Evolutionary conservation across 768 basidiomycete genomes (phyloP).

Genomic region (Multifurca ochricompacta): DNA sequence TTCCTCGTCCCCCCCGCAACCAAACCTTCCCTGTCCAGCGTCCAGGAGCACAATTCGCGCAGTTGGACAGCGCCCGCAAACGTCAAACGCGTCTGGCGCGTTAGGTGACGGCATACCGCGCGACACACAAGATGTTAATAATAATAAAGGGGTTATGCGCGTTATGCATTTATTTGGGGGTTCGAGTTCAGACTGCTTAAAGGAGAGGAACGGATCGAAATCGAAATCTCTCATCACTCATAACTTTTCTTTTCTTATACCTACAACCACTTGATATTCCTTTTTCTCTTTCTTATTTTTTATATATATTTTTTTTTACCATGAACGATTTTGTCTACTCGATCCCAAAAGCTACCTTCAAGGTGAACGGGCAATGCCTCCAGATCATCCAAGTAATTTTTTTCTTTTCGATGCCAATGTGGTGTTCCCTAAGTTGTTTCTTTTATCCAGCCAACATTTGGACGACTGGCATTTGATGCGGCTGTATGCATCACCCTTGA

Average conservation of each 20-base stretch:
- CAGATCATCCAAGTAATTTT: slow-evolving; percentile 4
- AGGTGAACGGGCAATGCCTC: background rate
- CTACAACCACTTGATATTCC: background rate
- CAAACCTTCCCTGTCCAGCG: no score
- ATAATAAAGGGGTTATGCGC: background rate
- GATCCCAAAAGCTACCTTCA: slow-evolving; percentile 1
- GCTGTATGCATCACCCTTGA: background rate
- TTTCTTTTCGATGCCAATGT: background rate
- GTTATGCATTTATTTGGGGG: no score
- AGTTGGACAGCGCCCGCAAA: no score
- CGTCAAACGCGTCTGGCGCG: no score
- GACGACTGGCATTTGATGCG: slow-evolving; percentile 1
- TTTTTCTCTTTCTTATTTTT: background rate
- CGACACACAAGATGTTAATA: background rate
- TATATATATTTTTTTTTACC: background rate
- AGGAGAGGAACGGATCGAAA: background rate
- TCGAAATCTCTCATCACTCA: no score
- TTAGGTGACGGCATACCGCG: background rate
- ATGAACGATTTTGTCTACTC: slow-evolving; percentile 11
- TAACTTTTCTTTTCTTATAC: no score
- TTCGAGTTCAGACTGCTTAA: background rate
- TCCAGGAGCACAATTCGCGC: no score
- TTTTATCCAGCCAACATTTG: background rate
- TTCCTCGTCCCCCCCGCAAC: no score
- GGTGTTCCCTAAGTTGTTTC: no score